These are phyloP conservation scores for Xanthoceras sorbifolium DNA, from an alignment of 345 rosid species.

Conservation along the genomic window DNA sequence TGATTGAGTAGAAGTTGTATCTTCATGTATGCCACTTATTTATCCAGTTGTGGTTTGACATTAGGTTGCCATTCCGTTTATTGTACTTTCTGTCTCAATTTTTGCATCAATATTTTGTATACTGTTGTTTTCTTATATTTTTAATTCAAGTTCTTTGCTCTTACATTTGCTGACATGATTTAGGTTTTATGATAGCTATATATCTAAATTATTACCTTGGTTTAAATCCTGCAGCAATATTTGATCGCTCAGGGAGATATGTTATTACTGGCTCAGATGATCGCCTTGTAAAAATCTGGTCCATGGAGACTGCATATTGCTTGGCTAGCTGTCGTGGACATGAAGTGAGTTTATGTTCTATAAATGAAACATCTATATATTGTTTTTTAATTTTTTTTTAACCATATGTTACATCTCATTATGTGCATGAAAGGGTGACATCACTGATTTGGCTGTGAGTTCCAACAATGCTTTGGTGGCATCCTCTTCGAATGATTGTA, in stretches of 20 bases:
- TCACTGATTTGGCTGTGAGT: constrained; percentile 98
- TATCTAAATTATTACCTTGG: constrained; percentile 19
- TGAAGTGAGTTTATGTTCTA: constrained; percentile 69
- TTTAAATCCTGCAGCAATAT: constrained; percentile 73
- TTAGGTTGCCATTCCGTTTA: background rate
- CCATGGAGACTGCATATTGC: constrained; percentile 99
- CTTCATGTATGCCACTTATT: background rate
- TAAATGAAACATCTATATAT: constrained; percentile 17
- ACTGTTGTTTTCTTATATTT: background rate
- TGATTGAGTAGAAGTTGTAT: background rate
- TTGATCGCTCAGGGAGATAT: constrained; percentile 93
- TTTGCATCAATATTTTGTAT: background rate
- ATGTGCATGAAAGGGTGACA: constrained; percentile 79
- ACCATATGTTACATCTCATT: constrained; percentile 20
- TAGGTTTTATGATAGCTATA: background rate
- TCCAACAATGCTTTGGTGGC: constrained; percentile 92
- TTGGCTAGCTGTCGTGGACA: constrained; percentile 99
- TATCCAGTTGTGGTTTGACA: background rate
- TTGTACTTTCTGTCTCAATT: background rate
- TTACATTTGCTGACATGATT: background rate
- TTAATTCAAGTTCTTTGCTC: background rate
- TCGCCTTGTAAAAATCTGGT: constrained; percentile 98
- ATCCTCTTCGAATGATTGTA: constrained; percentile 94
- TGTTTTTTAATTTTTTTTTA: constrained; percentile 10
- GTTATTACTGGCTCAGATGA: constrained; percentile 99